Evolutionary conservation across 495 filamentous ascomycete genomes (phyloP).

Genomic region (Daldinia decipiens): DNA sequence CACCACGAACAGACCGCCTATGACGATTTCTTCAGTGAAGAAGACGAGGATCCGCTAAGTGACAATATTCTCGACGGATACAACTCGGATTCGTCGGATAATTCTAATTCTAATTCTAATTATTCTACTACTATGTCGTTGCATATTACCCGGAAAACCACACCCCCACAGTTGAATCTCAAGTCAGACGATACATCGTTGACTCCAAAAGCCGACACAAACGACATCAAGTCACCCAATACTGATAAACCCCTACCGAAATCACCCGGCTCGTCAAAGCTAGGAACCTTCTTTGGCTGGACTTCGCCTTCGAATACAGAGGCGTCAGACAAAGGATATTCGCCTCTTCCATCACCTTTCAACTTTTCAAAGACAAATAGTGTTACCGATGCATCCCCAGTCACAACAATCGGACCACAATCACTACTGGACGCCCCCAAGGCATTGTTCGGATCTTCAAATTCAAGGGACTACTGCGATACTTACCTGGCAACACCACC

Average conservation of each 20-base stretch:
- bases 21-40: constrained; percentile 53
- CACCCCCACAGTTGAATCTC: constrained; percentile 62
- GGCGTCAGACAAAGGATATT: constrained; percentile 61
- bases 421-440: constrained; percentile 52
- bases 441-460: constrained; percentile 44
- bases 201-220: constrained; percentile 35
- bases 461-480: constrained; percentile 56
- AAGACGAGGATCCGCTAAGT: constrained; percentile 49
- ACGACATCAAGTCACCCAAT: constrained; percentile 49
- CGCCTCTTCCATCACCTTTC: constrained; percentile 59
- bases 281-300: constrained; percentile 65
- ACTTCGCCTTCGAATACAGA: constrained; percentile 59
- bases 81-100: constrained; percentile 47
- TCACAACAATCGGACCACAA: constrained; percentile 51
- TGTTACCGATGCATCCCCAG: constrained; percentile 53
- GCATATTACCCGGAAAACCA: constrained; percentile 55
- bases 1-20: constrained; percentile 39
- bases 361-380: constrained; percentile 52
- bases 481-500: constrained; percentile 59
- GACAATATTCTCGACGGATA: constrained; percentile 49
- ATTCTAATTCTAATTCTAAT: constrained; percentile 44
- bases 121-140: constrained; percentile 54
- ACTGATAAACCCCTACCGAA: constrained; percentile 64
- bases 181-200: constrained; percentile 48
- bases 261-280: constrained; percentile 62